Percentiles rank a stretch among this genome's conserved stretches.
Conservation (phyloP, 495 filamentous ascomycete genomes). For the Cairneyella variabilis region DNA sequence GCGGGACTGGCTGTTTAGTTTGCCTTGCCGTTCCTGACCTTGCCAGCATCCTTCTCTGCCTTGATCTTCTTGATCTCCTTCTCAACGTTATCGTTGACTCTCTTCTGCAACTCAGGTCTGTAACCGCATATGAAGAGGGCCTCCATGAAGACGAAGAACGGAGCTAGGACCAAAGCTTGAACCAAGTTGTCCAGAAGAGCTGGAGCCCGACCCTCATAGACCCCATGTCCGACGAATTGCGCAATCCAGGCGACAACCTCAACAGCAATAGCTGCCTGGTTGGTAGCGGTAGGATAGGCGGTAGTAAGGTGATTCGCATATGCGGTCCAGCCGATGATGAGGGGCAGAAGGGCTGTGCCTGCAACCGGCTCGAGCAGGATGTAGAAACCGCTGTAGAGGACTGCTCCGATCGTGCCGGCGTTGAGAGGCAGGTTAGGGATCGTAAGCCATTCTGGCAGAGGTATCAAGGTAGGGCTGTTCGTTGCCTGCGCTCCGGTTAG, state of each 20-base stretch:
- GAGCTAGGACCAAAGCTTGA: constrained; percentile 89
- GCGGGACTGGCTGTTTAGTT: constrained; percentile 17
- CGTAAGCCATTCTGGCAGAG: constrained; percentile 63
- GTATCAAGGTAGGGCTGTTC: constrained; percentile 70
- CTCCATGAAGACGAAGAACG: constrained; percentile 98
- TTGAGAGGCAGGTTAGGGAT: constrained; percentile 78
- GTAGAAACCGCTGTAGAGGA: constrained; percentile 73
- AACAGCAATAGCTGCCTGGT: constrained; percentile 64
- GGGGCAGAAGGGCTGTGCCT: constrained; percentile 64
- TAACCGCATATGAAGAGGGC: constrained; percentile 89
- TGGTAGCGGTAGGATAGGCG: constrained; percentile 60
- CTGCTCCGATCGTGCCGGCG: constrained; percentile 66
- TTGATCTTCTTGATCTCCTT: constrained; percentile 61
- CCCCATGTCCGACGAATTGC: constrained; percentile 90
- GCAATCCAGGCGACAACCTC: constrained; percentile 75
- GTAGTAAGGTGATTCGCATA: constrained; percentile 69
- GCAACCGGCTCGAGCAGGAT: constrained; percentile 92
- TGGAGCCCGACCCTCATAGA: constrained; percentile 83
- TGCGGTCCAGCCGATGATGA: constrained; percentile 70
- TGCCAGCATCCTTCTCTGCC: constrained; percentile 30
- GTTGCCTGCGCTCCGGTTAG: constrained; percentile 53
- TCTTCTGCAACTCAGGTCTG: constrained; percentile 74
- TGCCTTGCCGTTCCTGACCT: constrained; percentile 34
- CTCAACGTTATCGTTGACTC: constrained; percentile 71
- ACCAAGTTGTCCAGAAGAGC: constrained; percentile 86